phyloP scores from a whole-genome alignment of 192 early-diverging fungal species.

The Cladochytrium replicatum region DNA sequence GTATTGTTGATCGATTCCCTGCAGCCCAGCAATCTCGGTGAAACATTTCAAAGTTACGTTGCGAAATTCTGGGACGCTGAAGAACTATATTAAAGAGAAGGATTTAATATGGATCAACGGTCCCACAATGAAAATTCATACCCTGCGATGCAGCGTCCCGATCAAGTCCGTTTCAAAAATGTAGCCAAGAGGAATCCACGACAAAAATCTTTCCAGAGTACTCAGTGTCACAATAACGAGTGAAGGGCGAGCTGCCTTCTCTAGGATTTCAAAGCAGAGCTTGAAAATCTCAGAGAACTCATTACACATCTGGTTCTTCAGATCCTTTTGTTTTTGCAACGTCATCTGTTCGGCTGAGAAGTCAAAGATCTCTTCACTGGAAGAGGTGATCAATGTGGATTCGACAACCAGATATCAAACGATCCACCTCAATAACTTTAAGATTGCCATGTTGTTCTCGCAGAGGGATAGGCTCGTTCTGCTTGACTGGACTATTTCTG shows the following conservation, averaged over 20 bases:
- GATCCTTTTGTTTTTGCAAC: constrained; percentile 81
- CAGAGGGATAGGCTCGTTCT: constrained; percentile 85
- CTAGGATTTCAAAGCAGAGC: constrained; percentile 87
- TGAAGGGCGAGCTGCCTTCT: constrained; percentile 79
- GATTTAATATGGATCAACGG: constrained; percentile 3
- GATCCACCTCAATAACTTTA: constrained; percentile 91
- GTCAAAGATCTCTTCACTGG: constrained; percentile 98
- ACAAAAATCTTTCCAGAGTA: constrained; percentile 89
- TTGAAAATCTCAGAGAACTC: constrained; percentile 94
- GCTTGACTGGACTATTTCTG: constrained; percentile 94
- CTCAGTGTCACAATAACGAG: constrained; percentile 88
- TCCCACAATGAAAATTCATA: constrained; percentile 29
- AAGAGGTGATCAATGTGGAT: background rate
- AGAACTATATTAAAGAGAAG: constrained; percentile 49
- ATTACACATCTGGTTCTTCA: constrained; percentile 90
- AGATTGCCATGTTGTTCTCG: constrained; percentile 99
- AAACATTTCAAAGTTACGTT: constrained; percentile 94
- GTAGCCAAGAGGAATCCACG: constrained; percentile 97
- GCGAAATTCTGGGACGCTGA: constrained; percentile 75
- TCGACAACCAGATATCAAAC: background rate
- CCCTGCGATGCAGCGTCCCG: constrained; percentile 65
- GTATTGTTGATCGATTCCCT: constrained; percentile 70
- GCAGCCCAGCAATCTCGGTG: constrained; percentile 90
- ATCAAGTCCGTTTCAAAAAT: constrained; percentile 95
- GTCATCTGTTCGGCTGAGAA: constrained; percentile 98